Evolutionary conservation across 352 stramenopile species (phyloP), one percentile per base, ranked within the genome.

Genomic region (Phytophthora sojae): DNA sequence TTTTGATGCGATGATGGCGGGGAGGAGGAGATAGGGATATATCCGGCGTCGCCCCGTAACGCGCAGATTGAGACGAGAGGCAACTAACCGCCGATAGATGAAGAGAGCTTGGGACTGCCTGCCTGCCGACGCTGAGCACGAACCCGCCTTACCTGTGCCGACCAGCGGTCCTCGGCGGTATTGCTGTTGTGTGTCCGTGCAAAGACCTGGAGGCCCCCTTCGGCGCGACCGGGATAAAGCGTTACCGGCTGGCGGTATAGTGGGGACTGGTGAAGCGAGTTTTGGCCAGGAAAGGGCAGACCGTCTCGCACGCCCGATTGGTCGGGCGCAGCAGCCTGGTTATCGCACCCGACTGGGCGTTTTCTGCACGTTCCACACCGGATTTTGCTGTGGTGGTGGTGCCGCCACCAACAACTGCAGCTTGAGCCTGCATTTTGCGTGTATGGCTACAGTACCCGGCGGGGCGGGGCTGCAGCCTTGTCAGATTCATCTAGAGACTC

Each of bases 171-270:
- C 44, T 45, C 52, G 35, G 53, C 61, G 61, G 67, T 74, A 73
- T 64, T 65, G 60, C 54, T 64, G 60, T 69, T 74, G 65, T 71
- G 64, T 66, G 64, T 64, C 42, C 30, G 62, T 68, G 58, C 64
- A 67, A 35, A 67, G 64, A 72, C 65, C 21, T 64, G 63, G 47
- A 61, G 35, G 12, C 32, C 32, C 55, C 63, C 55, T 32, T 39
- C 32, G 32, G 32, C 32, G 32, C 32, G 32, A 29, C 26, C 26
- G 26, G 26, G 26, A 30, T 30, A 30, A 30, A 39, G 32, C 32
- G 21, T 39, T 39, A 39, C 32, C 32, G 62, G 42, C 50, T 45
- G 26, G 49, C 26, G 37, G 53, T 62, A 63, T 62, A 68, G 61
- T 69, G 52, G 29, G 26, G 44, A 64, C 42, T 52, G 23, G 37